Conservation (phyloP, 164 flowering plant species). For the Kalanchoe fedtschenkoi region DNA sequence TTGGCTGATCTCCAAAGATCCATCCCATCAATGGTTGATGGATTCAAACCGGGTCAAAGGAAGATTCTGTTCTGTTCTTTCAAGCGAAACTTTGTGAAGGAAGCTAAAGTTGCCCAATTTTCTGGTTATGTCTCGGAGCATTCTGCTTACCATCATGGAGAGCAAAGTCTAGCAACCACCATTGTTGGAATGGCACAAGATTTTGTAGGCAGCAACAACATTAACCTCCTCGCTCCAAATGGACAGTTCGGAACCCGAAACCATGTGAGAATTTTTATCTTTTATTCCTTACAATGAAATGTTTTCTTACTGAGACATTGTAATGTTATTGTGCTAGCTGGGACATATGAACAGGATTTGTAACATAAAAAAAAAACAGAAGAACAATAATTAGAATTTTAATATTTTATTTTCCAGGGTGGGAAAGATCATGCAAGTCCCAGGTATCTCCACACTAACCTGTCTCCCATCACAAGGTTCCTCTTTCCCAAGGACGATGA, state of each 20-base stretch:
- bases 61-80: constrained; percentile 87
- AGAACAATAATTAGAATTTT: background rate
- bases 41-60: constrained; percentile 94
- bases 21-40: constrained; percentile 95
- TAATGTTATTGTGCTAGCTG: too few relatives aligned
- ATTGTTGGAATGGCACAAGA: constrained; percentile 93
- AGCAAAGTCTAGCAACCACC: constrained; percentile 74
- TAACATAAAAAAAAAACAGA: too few relatives aligned
- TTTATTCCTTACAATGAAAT: background rate
- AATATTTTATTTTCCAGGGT: constrained; percentile 44
- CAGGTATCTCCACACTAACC: constrained; percentile 62
- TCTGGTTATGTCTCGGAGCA: constrained; percentile 85
- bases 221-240: constrained; percentile 63
- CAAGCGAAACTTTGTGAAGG: constrained; percentile 68
- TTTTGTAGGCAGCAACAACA: constrained; percentile 88
- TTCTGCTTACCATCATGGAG: constrained; percentile 97
- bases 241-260: constrained; percentile 90
- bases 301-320: too few relatives aligned
- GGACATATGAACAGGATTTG: too few relatives aligned
- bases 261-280: constrained; percentile 27
- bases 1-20: constrained; percentile 90
- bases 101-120: constrained; percentile 78
- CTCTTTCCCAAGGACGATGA: constrained; percentile 90
- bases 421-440: constrained; percentile 98
- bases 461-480: constrained; percentile 61